phyloP scores from a whole-genome alignment of 306 rosid species.

The Cicer arietinum region DNA sequence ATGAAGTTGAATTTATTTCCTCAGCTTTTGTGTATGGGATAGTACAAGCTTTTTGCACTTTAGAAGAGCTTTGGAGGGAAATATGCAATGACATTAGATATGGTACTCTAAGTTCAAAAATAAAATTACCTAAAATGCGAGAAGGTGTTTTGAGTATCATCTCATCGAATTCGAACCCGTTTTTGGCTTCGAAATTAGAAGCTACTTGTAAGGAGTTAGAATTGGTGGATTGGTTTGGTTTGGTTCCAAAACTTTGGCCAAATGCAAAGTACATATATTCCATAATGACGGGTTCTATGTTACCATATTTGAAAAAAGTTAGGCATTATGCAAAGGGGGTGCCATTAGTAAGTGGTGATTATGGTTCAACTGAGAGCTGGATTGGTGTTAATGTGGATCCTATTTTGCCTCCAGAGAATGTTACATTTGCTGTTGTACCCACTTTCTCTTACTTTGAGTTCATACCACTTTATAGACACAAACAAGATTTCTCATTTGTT shows the following conservation, averaged over 20 bases:
- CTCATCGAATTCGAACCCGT: slow-evolving; percentile 51
- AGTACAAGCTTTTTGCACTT: slow-evolving; percentile 67
- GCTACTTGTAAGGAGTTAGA: slow-evolving; percentile 59
- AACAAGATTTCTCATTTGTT: slow-evolving; percentile 32
- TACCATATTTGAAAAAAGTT: slow-evolving; percentile 72
- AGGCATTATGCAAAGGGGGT: slow-evolving; percentile 75
- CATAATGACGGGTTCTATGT: slow-evolving; percentile 96
- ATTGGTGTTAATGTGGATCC: slow-evolving; percentile 93
- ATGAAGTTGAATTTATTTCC: slow-evolving; percentile 74
- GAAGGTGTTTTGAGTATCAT: slow-evolving; percentile 59
- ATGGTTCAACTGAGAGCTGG: slow-evolving; percentile 99
- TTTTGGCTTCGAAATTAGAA: slow-evolving; percentile 59
- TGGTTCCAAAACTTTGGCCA: slow-evolving; percentile 80
- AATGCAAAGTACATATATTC: slow-evolving; percentile 85
- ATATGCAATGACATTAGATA: slow-evolving; percentile 63
- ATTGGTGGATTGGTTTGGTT: slow-evolving; percentile 62
- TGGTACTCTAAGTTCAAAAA: slow-evolving; percentile 56
- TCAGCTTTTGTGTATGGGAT: slow-evolving; percentile 83
- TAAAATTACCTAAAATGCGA: slow-evolving; percentile 55
- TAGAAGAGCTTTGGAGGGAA: slow-evolving; percentile 77
- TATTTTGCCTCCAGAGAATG: slow-evolving; percentile 70
- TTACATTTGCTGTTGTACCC: slow-evolving; percentile 82
- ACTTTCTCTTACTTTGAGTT: slow-evolving; percentile 93
- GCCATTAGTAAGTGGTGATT: slow-evolving; percentile 84
- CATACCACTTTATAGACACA: slow-evolving; percentile 70